Base-by-base conservation (phyloP, 495 filamentous ascomycete genomes). In the Penicillium daleae region DNA sequence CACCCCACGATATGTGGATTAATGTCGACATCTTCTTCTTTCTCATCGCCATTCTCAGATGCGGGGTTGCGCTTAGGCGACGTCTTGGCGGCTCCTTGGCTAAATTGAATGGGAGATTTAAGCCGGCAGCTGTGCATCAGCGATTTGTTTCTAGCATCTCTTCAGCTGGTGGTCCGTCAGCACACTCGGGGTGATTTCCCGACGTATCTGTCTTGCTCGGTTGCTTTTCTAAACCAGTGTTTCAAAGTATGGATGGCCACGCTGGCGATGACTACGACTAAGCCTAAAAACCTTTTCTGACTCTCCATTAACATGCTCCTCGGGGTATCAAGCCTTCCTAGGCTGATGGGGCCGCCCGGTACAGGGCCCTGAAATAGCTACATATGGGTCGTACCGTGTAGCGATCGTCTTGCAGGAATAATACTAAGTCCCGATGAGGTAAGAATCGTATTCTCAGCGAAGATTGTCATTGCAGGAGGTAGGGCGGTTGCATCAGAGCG, bases 141-240 rank as follows among this genome's bases (percentile, higher is more conserved):
- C 60, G 2, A 33, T 49, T 10, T 68, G 62, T n/a, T n/a, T n/a
- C n/a, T 12, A 69, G 66, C 1, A 59, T 73, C 22, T 19, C 70
- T 63, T 75, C 21, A 71, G 71, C 32, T 85, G 84, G 35, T 17
- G 13, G 17, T 4, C 35, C 35, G 35, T 5, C 40, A 22, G 19
- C 19, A 12, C 9, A 46, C 76, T 74, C 12, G 69, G 76, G 0
- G 79, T 78, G 0, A 71, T 88, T 22, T 75, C 86, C n/a, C 46
- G 71, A 81, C 1, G 87, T 87, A 56, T 73, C 79, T 6, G 62
- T 84, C 8, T 32, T 87, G 9, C 86, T 87, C 63, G 86, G 86
- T 0, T 85, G 86, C 56, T 77, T 78, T 6, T 84, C 79, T 40
- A 87, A 87, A 0, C 81, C 76, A 21, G 80, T 84, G 19, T 81